These are phyloP conservation scores for Pezicula neosporulosa DNA, from an alignment of 2,329 filamentous ascomycete species.

Conservation along the genomic window DNA sequence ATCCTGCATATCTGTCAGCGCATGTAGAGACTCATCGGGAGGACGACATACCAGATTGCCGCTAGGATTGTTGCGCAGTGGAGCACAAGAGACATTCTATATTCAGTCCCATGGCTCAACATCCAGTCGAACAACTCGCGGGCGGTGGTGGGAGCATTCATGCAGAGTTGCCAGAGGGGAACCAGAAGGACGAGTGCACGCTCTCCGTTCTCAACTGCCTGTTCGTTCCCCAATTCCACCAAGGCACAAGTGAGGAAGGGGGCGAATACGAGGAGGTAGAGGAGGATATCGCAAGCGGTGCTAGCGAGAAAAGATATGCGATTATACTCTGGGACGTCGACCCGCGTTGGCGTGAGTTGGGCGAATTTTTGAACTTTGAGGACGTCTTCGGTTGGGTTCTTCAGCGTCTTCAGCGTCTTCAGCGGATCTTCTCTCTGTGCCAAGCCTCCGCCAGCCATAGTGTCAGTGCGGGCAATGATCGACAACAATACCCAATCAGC, in stretches of 20 bases:
- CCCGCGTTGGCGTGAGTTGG: too few relatives aligned
- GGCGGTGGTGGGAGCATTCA: slow-evolving; percentile 30
- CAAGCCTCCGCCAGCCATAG: not conserved
- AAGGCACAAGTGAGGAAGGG: not conserved
- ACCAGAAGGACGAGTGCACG: too few relatives aligned
- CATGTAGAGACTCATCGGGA: not conserved
- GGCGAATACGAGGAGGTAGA: not conserved
- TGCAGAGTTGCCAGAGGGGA: slow-evolving; percentile 15
- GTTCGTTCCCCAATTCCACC: too few relatives aligned
- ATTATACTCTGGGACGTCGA: too few relatives aligned
- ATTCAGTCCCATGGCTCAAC: slow-evolving; percentile 27
- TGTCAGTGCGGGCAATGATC: not conserved
- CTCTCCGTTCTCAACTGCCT: too few relatives aligned
- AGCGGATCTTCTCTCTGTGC: not conserved
- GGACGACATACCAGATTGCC: slow-evolving; percentile 24
- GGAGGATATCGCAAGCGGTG: too few relatives aligned
- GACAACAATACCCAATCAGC: not conserved
- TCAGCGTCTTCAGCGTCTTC: not conserved
- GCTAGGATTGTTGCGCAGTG: slow-evolving; percentile 28
- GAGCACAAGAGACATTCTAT: slow-evolving; percentile 29
- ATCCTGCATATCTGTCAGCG: slow-evolving; percentile 47
- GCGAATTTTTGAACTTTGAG: not conserved
- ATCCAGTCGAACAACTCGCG: slow-evolving; percentile 26
- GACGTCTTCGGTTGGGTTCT: not conserved
- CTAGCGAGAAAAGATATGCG: too few relatives aligned